Evolutionary conservation across 2,329 filamentous ascomycete species (phyloP), one percentile per base, ranked within the genome.

Genomic region (Xylariaceae sp.): DNA sequence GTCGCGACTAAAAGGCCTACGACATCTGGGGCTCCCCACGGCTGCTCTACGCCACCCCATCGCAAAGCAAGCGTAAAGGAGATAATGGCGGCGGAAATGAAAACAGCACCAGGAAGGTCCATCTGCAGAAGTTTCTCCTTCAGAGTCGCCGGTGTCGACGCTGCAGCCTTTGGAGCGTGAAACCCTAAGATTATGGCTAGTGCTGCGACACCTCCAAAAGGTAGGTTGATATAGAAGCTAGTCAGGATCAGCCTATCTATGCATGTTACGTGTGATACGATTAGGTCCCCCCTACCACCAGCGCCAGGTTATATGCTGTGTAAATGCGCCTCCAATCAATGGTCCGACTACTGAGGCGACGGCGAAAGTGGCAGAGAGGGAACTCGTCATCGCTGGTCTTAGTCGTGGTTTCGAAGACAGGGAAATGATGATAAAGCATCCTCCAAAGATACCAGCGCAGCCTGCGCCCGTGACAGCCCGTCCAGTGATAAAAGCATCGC

Each of bases 381-480:
- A 3, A 9, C 30, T 33, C 8, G 30, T 33, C 3, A 33, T 4
- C 68, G 70, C 67, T 2, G 67, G 72, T 51, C 73, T 60, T 48
- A 74, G 72, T 9, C 67, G 62, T 1, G 76, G 63, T 2, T 73
- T 72, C 1, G 74, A 70, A 24, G 60, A 55, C 32, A 65, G 54
- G 20, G 61, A 55, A 26, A 69, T 49, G 44, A 73, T 70, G 55
- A 67, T 58, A 18, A 59, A 57, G 2, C 52, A 59, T 4, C 74
- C 74, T 3, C 68, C 65, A n/a, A 70, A 66, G 11, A 74, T 65
- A 2, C 73, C 72, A 0, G 65, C 71, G 3, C 63, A 68, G 0
- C 73, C 74, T 1, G 72, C 30, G 2, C 73, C 74, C 3, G 73
- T 65, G 1, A 76, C 39, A 0, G 71, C 71, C 15, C 74, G 66